These are phyloP conservation scores for Colletotrichum somersetense DNA, from an alignment of 2,329 filamentous ascomycete genomes.

Conservation along the genomic window DNA sequence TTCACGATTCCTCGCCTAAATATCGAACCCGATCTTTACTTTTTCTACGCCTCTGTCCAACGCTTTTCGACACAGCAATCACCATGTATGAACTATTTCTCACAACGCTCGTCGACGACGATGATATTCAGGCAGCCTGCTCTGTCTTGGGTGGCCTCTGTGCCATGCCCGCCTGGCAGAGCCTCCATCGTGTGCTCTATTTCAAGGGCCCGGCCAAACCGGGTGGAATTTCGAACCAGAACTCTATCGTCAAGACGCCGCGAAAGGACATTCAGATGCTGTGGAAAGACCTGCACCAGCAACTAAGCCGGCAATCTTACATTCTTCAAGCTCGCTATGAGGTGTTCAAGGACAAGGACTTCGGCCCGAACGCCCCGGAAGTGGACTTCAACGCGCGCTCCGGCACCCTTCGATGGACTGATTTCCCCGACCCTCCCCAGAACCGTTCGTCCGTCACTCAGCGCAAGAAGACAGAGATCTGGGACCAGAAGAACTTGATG, in stretches of 20 bases:
- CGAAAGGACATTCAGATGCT: slow-evolving; percentile 52
- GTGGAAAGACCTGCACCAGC: slow-evolving; percentile 68
- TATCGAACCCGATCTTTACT: neutral
- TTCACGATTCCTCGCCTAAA: neutral
- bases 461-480: slow-evolving; percentile 69
- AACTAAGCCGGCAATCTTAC: slow-evolving; percentile 69
- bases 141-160: slow-evolving; percentile 69
- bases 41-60: neutral
- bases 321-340: slow-evolving; percentile 68
- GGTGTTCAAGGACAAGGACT: slow-evolving; percentile 61
- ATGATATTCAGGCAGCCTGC: slow-evolving; percentile 62
- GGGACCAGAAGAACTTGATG: slow-evolving; percentile 62
- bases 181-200: slow-evolving; percentile 65
- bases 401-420: slow-evolving; percentile 69
- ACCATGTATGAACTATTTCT: slow-evolving; percentile 72
- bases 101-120: slow-evolving; percentile 64
- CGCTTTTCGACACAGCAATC: neutral
- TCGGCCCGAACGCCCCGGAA: slow-evolving; percentile 53
- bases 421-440: slow-evolving; percentile 69
- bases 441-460: slow-evolving; percentile 61
- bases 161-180: slow-evolving; percentile 66
- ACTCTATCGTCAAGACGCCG: slow-evolving; percentile 45
- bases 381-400: slow-evolving; percentile 57
- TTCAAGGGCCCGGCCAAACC: slow-evolving; percentile 63
- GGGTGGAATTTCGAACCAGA: slow-evolving; percentile 59